phyloP scores from a whole-genome alignment of 805 yeast genomes.

The Komagataella phaffii region DNA sequence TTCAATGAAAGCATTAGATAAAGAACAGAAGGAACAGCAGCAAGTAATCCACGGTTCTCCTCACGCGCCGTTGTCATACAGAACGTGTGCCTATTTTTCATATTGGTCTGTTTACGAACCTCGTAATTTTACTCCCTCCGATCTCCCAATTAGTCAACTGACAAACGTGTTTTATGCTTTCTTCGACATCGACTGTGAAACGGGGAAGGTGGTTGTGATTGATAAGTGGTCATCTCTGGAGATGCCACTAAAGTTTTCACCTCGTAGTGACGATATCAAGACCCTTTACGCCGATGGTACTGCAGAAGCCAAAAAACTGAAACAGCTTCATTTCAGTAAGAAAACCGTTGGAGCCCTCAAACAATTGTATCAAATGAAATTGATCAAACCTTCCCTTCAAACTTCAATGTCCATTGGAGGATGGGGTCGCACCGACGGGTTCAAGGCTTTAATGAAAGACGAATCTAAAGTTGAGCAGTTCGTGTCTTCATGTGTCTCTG shows the following conservation, averaged over 20 bases:
- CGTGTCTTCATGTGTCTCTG: constrained; percentile 29
- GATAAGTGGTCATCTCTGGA: constrained; percentile 60
- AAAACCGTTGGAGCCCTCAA: constrained; percentile 13
- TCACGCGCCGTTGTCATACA: not conserved
- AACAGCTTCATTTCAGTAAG: constrained; percentile 8
- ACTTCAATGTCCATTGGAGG: constrained; percentile 80
- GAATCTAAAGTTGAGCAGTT: constrained; percentile 21
- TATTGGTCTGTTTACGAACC: constrained; percentile 59
- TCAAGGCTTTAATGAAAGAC: constrained; percentile 17
- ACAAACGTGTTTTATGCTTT: constrained; percentile 77
- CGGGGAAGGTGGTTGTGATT: constrained; percentile 40
- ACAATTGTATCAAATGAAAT: constrained; percentile 15
- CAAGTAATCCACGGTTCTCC: not conserved
- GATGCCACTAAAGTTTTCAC: constrained; percentile 3
- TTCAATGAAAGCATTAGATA: not conserved
- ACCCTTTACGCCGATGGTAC: not conserved
- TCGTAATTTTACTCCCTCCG: constrained; percentile 42
- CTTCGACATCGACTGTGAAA: constrained; percentile 35
- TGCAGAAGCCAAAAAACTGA: not conserved
- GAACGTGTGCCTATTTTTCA: constrained; percentile 23
- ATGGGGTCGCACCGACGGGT: constrained; percentile 32
- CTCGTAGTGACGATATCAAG: not conserved
- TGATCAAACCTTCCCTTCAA: constrained; percentile 24
- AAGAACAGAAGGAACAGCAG: not conserved
- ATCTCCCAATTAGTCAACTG: constrained; percentile 41